A percentile compares a stretch with the other conserved stretches of the same genome.
These are phyloP conservation scores for Pythium vanterpoolii DNA, from an alignment of 352 stramenopile species.

Conservation along the genomic window DNA sequence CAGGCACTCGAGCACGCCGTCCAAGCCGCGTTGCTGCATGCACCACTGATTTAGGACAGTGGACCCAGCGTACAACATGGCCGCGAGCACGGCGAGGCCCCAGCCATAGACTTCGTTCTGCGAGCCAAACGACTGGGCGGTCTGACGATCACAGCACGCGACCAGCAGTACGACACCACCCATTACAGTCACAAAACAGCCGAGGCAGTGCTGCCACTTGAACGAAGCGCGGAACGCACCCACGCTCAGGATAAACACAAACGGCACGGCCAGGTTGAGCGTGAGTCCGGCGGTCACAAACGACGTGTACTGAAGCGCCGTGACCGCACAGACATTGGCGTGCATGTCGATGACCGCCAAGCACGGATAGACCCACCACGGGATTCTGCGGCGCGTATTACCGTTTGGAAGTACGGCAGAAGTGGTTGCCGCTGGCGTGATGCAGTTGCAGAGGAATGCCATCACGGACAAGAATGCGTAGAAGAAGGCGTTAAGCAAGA, in stretches of 20 bases:
- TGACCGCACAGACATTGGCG: conserved; percentile 35
- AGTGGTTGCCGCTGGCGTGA: neutral
- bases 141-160: conserved; percentile 21
- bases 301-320: conserved; percentile 30
- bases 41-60: conserved; percentile 42
- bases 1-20: conserved; percentile 30
- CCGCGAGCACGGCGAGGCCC: conserved; percentile 27
- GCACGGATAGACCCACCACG: conserved; percentile 42
- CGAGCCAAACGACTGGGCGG: conserved; percentile 9
- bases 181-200: conserved; percentile 21
- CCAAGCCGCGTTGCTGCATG: conserved; percentile 21
- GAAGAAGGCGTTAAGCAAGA: conserved; percentile 40
- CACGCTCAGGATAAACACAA: conserved; percentile 34
- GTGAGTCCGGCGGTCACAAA: conserved; percentile 34
- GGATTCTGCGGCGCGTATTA: neutral
- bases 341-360: conserved; percentile 41
- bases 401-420: neutral
- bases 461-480: conserved; percentile 31
- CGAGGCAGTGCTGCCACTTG: conserved; percentile 29
- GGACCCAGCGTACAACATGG: conserved; percentile 35
- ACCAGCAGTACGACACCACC: conserved; percentile 29
- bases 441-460: conserved; percentile 25
- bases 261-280: conserved; percentile 46
- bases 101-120: conserved; percentile 33
- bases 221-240: conserved; percentile 26